Conservation (phyloP, 176 grass and related monocot species). For the Puccinellia tenuiflora region DNA sequence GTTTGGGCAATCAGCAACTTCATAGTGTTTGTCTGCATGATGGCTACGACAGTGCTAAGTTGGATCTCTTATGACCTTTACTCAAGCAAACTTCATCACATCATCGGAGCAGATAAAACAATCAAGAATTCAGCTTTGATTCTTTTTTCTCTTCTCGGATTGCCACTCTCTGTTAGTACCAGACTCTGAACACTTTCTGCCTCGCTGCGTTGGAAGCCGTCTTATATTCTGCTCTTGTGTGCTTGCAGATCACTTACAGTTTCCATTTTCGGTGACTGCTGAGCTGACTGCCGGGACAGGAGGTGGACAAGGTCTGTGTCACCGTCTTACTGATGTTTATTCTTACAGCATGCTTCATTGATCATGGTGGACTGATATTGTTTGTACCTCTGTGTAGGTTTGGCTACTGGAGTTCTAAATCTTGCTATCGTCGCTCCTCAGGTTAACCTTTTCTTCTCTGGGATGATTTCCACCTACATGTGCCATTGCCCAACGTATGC, state of each 20-base stretch:
- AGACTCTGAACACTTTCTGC: not conserved
- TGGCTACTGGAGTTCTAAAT: slow-evolving; percentile 95
- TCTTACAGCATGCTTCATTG: not conserved
- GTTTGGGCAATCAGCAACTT: slow-evolving; percentile 98
- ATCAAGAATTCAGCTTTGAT: slow-evolving; percentile 57
- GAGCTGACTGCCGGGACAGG: no score
- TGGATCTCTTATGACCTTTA: slow-evolving; percentile 55
- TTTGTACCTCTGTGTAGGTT: slow-evolving; percentile 44
- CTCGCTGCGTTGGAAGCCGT: not conserved
- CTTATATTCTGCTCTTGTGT: no score
- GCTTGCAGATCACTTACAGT: no score
- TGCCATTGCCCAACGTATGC: not conserved
- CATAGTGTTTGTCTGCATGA: slow-evolving; percentile 88
- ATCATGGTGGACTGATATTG: not conserved
- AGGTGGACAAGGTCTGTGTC: slow-evolving; percentile 40
- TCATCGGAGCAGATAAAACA: slow-evolving; percentile 68
- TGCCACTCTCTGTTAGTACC: slow-evolving; percentile 82
- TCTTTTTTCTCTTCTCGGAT: slow-evolving; percentile 84
- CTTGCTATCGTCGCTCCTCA: slow-evolving; percentile 80
- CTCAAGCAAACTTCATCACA: slow-evolving; percentile 57
- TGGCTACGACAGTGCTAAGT: slow-evolving; percentile 70
- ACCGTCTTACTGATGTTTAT: not conserved
- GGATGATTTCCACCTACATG: not conserved
- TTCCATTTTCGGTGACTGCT: no score
- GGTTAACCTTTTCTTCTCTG: slow-evolving; percentile 21